Evolutionary conservation across 2,329 filamentous ascomycete genomes (phyloP).

Genomic region (Curvularia lunata): DNA sequence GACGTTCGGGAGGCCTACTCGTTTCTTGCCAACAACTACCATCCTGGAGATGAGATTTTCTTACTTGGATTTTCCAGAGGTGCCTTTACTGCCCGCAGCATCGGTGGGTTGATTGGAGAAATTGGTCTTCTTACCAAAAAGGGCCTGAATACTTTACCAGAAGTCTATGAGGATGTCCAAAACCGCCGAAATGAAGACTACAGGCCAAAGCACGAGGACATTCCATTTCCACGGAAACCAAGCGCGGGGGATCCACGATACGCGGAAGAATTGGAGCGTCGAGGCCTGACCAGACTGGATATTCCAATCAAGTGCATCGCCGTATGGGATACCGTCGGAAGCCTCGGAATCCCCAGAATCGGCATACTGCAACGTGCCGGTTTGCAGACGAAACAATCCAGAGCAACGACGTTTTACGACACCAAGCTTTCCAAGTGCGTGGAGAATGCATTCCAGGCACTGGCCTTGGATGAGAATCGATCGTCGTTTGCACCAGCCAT

Average conservation of each 20-base stretch:
- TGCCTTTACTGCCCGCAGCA: conserved; percentile 54
- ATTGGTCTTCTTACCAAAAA: conserved; percentile 58
- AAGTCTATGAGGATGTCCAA: conserved; percentile 56
- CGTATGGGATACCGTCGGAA: conserved; percentile 59
- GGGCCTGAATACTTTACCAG: conserved; percentile 53
- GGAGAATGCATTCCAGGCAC: conserved; percentile 62
- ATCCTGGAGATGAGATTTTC: conserved; percentile 58
- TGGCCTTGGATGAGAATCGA: conserved; percentile 62
- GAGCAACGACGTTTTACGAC: conserved; percentile 56
- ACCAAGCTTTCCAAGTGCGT: conserved; percentile 53
- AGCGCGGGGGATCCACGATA: conserved; percentile 53
- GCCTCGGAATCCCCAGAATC: conserved; percentile 56
- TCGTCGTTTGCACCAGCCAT: conserved; percentile 59
- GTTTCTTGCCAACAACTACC: conserved; percentile 61
- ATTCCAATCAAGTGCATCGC: conserved; percentile 54
- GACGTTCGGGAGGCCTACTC: conserved; percentile 58
- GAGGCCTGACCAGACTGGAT: conserved; percentile 43
- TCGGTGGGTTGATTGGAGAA: conserved; percentile 53
- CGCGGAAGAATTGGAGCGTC: conserved; percentile 49
- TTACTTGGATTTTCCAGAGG: conserved; percentile 57
- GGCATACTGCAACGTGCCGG: conserved; percentile 48
- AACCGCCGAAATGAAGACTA: conserved; percentile 54
- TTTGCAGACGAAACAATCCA: conserved; percentile 44
- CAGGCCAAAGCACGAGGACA: conserved; percentile 53
- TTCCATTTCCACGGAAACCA: conserved; percentile 57